Base-by-base conservation (phyloP, 495 filamentous ascomycete genomes). In the Penicillium psychrofluorescens region DNA sequence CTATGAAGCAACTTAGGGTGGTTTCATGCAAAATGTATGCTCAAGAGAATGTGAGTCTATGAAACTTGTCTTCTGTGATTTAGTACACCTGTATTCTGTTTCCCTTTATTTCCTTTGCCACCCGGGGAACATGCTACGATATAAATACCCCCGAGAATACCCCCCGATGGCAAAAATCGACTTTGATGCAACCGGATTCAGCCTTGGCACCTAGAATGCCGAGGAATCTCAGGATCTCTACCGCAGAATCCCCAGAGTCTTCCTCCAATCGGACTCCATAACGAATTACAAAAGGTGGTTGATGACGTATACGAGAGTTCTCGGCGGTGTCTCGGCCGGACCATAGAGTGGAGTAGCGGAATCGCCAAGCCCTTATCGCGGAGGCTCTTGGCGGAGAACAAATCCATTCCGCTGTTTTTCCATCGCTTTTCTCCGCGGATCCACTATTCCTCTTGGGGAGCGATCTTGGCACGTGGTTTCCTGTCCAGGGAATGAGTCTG, bases 1-100 rank as follows among this genome's bases (percentile, higher is more conserved):
- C 48, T 55, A 55, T 49, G 47, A 48, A 50, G 43, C 44, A 7
- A 53, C 38, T 59, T 58, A 67, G 44, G 65, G 59, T 29, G 61
- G 61, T 44, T 51, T 58, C 65, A 65, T 63, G 46, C 62, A 65
- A 45, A 62, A 62, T 29, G 51, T 63, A 50, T 65, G 52, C 35
- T 59, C 49, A 37, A 62, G 43, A 46, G 54, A 56, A 49, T 66
- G 63, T 13, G 55, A 66, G 61, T 66, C 59, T 61, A 64, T 6
- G 6, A 22, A 22, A 22, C 2, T 22, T 22, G 15, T 6, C 4
- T 16, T 16, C 16, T 16, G 16, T 16, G 16, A 16, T 16, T 16
- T 22, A 22, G 22, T 68, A 47, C 53, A 65, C 55, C 16, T 29
- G 29, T 8, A 16, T 32, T n/a, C 32, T 12, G 8, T 33, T 29